Base-by-base conservation (phyloP, 2,329 filamentous ascomycete genomes). In the Nemania abortiva region DNA sequence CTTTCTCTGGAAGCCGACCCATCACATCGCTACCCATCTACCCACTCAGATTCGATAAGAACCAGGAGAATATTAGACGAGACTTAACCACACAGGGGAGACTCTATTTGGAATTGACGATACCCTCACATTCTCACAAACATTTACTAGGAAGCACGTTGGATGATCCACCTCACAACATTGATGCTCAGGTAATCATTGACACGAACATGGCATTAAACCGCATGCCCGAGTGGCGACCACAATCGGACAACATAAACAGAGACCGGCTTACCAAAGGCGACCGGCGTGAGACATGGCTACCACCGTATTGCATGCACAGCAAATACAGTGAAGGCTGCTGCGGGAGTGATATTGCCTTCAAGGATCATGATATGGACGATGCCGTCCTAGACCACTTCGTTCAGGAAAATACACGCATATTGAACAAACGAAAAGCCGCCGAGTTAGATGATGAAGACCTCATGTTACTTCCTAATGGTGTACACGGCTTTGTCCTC, bases 111-210 rank as follows among this genome's bases (percentile, higher is more conserved):
- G 64, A 57, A 2, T 13, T 62, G 29, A 66, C 57, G 2, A 52
- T 39, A 24, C 22, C 52, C 31, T 22, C 64, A 2, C 22, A 42
- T 10, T 57, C 58, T 29, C 64, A 66, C 58, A 57, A 37, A n/a
- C 52, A 66, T 24, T 34, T 63, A 11, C 34, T 9, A 6, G 64
- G 64, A 24, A 57, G 53, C 15, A 66, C 64, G 1, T 11, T 66
- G 29, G 58, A 58, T 37, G 64, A 62, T 31, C 64, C 64, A 29
- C 20, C 64, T 34, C 57, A 66, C 50, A 58, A 66, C 9, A 56
- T 66, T 22, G 64, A 66, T 22, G 52, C 50, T 1, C 57, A 62
- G 29, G 64, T 66, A 11, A 66, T 66, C 13, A 61, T 66, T 15
- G 64, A 66, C 47, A 62, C 50, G 52, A 62, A 6, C n/a, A 66